A percentile compares a stretch with the other conserved stretches of the same genome.
These are phyloP conservation scores for Pythium dissimile DNA, from an alignment of 352 stramenopile species.

Conservation along the genomic window DNA sequence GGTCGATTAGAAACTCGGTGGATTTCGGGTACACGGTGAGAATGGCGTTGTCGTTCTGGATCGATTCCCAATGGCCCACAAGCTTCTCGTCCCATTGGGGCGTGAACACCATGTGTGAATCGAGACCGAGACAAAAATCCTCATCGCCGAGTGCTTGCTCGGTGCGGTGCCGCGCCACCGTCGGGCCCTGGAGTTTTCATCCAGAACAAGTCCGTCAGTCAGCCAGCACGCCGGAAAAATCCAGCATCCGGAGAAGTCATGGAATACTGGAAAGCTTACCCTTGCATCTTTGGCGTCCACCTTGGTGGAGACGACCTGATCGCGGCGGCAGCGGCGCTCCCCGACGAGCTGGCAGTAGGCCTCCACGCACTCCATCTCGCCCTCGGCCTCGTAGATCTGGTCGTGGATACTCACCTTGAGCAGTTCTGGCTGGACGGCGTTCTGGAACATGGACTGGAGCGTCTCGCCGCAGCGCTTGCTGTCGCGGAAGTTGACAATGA, in stretches of 20 bases:
- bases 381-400: constrained; percentile 57
- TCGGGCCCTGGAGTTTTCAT: too few relatives aligned
- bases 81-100: constrained; percentile 61
- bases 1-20: constrained; percentile 40
- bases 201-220: too few relatives aligned
- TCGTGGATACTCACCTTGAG: constrained; percentile 58
- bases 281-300: neutral
- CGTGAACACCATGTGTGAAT: constrained; percentile 71
- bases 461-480: constrained; percentile 65
- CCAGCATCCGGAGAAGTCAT: neutral
- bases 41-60: constrained; percentile 66
- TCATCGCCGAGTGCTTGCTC: constrained; percentile 68
- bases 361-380: constrained; percentile 53
- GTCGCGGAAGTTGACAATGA: constrained; percentile 69
- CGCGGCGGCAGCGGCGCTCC: constrained; percentile 42
- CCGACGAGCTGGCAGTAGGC: constrained; percentile 59
- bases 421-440: constrained; percentile 43
- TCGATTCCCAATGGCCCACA: constrained; percentile 51
- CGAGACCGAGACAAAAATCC: constrained; percentile 70
- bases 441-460: constrained; percentile 67
- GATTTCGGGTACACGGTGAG: constrained; percentile 79
- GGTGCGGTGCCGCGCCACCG: constrained; percentile 57
- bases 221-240: too few relatives aligned
- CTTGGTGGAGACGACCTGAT: constrained; percentile 55
- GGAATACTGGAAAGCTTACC: neutral